A percentile compares a stretch with the other conserved stretches of the same genome.
Evolutionary conservation across 1,284 basidiomycete species (phyloP).

Genomic region (Leccinum fuscescens): DNA sequence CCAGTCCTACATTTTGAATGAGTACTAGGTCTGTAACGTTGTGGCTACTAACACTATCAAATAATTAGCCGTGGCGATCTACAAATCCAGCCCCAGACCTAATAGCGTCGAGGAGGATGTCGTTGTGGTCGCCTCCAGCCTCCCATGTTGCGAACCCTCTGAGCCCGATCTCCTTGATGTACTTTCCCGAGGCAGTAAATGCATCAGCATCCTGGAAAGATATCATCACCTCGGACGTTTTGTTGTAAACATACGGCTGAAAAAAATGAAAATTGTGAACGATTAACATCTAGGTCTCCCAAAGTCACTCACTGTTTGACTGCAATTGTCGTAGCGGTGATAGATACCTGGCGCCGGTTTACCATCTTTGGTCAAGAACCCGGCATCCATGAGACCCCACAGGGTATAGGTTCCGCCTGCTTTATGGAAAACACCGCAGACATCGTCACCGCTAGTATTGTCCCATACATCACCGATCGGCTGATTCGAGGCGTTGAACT

Average conservation of each 20-base stretch:
- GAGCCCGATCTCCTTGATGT: constrained; percentile 43
- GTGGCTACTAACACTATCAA: background rate
- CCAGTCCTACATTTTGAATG: background rate
- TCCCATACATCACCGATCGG: constrained; percentile 47
- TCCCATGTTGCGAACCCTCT: constrained; percentile 59
- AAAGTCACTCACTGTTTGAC: constrained; percentile 1
- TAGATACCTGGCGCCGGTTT: constrained; percentile 37
- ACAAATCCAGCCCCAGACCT: constrained; percentile 34
- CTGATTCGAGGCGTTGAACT: constrained; percentile 37
- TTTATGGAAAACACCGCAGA: constrained; percentile 38
- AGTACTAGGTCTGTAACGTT: no score
- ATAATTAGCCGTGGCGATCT: background rate
- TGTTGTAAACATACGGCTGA: constrained; percentile 46
- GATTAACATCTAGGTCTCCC: background rate
- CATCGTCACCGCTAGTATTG: constrained; percentile 31
- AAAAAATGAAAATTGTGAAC: background rate
- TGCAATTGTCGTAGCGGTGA: constrained; percentile 1
- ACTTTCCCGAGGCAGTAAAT: constrained; percentile 55
- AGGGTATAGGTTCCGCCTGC: constrained; percentile 42
- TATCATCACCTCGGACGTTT: constrained; percentile 34
- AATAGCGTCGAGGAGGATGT: constrained; percentile 50
- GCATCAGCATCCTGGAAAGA: constrained; percentile 41
- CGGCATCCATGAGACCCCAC: constrained; percentile 40
- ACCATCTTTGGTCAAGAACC: constrained; percentile 41
- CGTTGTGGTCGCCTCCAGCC: constrained; percentile 49